Evolutionary conservation across 2,329 filamentous ascomycete species (phyloP), one percentile per base, ranked within the genome.

Genomic region (Acrocalymma vagum): DNA sequence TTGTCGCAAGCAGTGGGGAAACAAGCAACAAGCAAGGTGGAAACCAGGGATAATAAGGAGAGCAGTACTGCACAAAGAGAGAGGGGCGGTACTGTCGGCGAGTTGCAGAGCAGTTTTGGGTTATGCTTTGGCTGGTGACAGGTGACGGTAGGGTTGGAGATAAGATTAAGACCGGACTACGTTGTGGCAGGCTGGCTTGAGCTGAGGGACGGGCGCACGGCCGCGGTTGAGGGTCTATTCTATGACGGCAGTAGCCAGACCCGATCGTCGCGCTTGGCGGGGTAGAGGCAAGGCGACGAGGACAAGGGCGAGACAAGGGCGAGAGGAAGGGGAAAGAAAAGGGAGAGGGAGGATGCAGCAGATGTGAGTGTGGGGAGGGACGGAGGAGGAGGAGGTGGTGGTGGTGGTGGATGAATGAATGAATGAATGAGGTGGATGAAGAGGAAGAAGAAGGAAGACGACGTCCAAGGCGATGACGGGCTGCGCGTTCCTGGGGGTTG

Each of bases 171-270:
- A 17, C 47, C 38, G 40, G 44, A 41, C 52, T 44, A 46, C 54
- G 44, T 51, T 49, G 48, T 43, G 45, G 28, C 17, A 51, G n/a
- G 53, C 38, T 45, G 45, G 41, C 42, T 51, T 27, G 42, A n/a
- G n/a, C 26, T 16, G 40, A 45, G 37, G 45, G 45, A 42, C 53
- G 43, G 49, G 46, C 44, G 52, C 52, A 51, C 53, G 45, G 54
- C 39, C 42, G 26, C 33, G 24, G 33, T n/a, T 42, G 35, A 16
- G 40, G 15, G 29, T 22, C 21, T 44, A 38, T 33, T 37, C 42
- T 39, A 55, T 58, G 58, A 60, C 56, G 56, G 55, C 38, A n/a
- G n/a, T 48, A 26, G 41, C 48, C 35, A 43, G 42, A 28, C 38
- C 44, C 50, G 38, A 27, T 30, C 20, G 28, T 30, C 45, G 42